Evolutionary conservation across 2,329 filamentous ascomycete genomes (phyloP).

Genomic region (Cytospora paraplurivora): DNA sequence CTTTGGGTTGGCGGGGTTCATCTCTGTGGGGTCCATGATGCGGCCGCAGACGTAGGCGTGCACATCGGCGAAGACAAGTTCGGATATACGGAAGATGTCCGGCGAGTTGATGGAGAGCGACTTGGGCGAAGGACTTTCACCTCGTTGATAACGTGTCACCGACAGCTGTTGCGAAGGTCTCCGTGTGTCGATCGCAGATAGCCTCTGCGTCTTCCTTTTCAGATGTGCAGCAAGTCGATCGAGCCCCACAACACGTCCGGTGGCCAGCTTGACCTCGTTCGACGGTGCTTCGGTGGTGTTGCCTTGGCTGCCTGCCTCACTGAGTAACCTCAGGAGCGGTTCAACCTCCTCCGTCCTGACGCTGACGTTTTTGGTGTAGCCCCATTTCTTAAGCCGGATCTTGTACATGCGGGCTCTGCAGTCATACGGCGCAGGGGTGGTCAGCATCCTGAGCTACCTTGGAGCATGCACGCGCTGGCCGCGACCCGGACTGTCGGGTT

Average conservation of each 20-base stretch:
- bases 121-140: slow-evolving; percentile 17
- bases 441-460: slow-evolving; percentile 12
- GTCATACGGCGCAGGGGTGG: slow-evolving; percentile 6
- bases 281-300: slow-evolving; percentile 22
- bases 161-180: slow-evolving; percentile 3
- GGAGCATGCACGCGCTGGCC: background rate
- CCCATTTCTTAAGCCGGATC: slow-evolving; percentile 30
- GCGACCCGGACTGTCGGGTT: background rate
- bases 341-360: slow-evolving; percentile 27
- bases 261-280: slow-evolving; percentile 26
- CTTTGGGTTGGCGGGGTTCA: background rate
- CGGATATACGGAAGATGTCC: slow-evolving; percentile 21
- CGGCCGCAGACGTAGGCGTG: slow-evolving; percentile 24
- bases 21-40: slow-evolving; percentile 6
- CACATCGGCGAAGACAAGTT: slow-evolving; percentile 25
- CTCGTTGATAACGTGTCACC: slow-evolving; percentile 5
- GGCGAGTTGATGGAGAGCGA: slow-evolving; percentile 20
- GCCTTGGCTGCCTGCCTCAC: slow-evolving; percentile 25
- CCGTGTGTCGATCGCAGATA: slow-evolving; percentile 17
- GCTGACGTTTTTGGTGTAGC: slow-evolving; percentile 30
- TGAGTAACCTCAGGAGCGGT: slow-evolving; percentile 24
- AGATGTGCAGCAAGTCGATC: slow-evolving; percentile 28
- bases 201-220: slow-evolving; percentile 24
- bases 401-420: slow-evolving; percentile 28
- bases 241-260: slow-evolving; percentile 25